Conservation (phyloP, 108 stramenopile genomes). For the Nannochloropsis gaditana region DNA sequence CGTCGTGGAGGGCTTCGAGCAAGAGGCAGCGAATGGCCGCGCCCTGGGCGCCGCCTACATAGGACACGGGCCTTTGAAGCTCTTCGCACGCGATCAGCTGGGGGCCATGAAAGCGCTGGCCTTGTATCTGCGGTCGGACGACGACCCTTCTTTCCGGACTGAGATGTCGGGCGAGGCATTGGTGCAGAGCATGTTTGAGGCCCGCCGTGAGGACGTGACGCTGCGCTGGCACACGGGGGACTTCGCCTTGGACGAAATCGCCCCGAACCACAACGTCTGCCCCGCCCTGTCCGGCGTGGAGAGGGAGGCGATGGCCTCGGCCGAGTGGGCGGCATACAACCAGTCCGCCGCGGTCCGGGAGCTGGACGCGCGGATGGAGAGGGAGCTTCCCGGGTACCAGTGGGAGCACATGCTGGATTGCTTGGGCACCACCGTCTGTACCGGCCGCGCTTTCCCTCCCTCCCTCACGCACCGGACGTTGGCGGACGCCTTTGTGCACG, state of each 20-base stretch:
- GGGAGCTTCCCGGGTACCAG: conserved; percentile 27
- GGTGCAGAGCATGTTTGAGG: conserved; percentile 42
- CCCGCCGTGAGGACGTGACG: conserved; percentile 23
- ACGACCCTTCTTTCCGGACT: conserved; percentile 43
- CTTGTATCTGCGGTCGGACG: conserved; percentile 53
- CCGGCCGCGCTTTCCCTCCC: conserved; percentile 35
- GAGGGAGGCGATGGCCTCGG: conserved; percentile 21
- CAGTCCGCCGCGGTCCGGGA: conserved; percentile 14
- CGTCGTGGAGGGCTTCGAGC: conserved; percentile 45
- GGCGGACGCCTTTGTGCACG: conserved; percentile 22
- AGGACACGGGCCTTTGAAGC: conserved; percentile 25
- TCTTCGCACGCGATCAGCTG: conserved; percentile 31
- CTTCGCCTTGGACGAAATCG: conserved; percentile 37
- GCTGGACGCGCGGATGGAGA: conserved; percentile 23
- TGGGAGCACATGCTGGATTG: conserved; percentile 49
- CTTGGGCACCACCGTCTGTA: conserved; percentile 53
- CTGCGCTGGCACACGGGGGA: conserved; percentile 54
- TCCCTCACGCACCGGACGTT: conserved; percentile 35
- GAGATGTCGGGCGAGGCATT: conserved; percentile 51
- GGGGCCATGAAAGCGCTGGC: conserved; percentile 30
- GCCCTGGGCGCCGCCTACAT: conserved; percentile 45
- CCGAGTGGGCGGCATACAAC: conserved; percentile 22
- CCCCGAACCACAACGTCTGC: conserved; percentile 36
- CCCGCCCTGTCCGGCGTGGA: conserved; percentile 41
- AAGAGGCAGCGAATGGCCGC: conserved; percentile 45